phyloP scores from a whole-genome alignment of 345 rosid species.

The Citrus australasica region DNA sequence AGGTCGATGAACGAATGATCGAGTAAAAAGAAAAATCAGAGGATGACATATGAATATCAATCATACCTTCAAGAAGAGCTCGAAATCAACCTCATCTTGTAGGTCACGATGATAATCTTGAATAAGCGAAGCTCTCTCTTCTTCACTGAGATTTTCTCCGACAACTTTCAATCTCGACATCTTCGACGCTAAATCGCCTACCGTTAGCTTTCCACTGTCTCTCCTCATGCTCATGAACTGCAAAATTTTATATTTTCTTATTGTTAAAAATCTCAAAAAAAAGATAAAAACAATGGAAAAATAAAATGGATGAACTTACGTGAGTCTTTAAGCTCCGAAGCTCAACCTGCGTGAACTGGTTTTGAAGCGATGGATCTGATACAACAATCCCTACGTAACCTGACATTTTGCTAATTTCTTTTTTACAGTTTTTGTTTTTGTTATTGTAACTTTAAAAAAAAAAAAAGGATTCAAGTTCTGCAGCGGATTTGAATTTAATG shows the following conservation, averaged over 20 bases:
- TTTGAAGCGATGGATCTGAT: slow-evolving; percentile 96
- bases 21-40: background rate
- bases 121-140: slow-evolving; percentile 66
- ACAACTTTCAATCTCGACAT: slow-evolving; percentile 82
- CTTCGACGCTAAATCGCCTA: slow-evolving; percentile 73
- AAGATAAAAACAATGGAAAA: slow-evolving; percentile 1
- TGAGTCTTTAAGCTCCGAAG: slow-evolving; percentile 94
- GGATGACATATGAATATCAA: background rate
- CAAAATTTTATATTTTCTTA: background rate
- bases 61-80: slow-evolving; percentile 79
- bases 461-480: background rate
- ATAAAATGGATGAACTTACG: slow-evolving; percentile 27
- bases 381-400: slow-evolving; percentile 89
- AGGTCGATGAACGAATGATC: background rate
- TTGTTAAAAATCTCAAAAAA: background rate
- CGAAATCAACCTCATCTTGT: slow-evolving; percentile 87
- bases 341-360: slow-evolving; percentile 99
- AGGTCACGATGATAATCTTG: slow-evolving; percentile 51
- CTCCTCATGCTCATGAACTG: slow-evolving; percentile 89
- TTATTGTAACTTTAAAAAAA: background rate
- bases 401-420: slow-evolving; percentile 41
- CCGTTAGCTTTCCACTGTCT: slow-evolving; percentile 88
- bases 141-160: slow-evolving; percentile 73
- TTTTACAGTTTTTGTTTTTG: background rate
- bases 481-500: background rate